These are phyloP conservation scores for Fusarium sp. DNA, from an alignment of 2,329 filamentous ascomycete species.

Conservation along the genomic window DNA sequence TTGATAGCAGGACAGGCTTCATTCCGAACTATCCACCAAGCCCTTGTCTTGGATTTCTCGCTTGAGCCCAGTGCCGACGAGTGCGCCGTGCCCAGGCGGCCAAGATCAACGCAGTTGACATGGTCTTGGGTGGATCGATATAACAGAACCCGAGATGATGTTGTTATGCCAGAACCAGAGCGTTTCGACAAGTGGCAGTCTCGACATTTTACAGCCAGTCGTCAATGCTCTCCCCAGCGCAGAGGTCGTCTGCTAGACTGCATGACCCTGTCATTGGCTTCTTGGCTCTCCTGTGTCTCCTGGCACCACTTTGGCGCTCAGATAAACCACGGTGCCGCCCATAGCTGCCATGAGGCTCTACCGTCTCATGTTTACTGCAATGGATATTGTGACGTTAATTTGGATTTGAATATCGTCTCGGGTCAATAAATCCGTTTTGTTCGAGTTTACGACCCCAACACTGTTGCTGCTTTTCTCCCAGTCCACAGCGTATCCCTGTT, in stretches of 20 bases:
- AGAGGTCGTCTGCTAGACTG: slow-evolving; percentile 6
- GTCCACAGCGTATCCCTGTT: not conserved
- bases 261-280: slow-evolving; percentile 8
- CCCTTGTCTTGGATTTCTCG: slow-evolving; percentile 37
- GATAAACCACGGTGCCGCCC: slow-evolving; percentile 1
- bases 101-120: slow-evolving; percentile 38
- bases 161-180: slow-evolving; percentile 35
- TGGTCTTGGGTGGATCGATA: slow-evolving; percentile 39
- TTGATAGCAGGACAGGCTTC: slow-evolving; percentile 33
- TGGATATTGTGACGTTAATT: slow-evolving; percentile 3
- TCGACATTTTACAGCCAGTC: slow-evolving; percentile 8
- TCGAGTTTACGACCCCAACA: slow-evolving; percentile 3
- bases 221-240: slow-evolving; percentile 7
- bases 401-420: not conserved
- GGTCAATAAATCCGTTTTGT: slow-evolving; percentile 18
- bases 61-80: slow-evolving; percentile 39
- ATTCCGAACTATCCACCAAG: slow-evolving; percentile 35
- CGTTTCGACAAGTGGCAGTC: slow-evolving; percentile 35
- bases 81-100: slow-evolving; percentile 38
- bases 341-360: slow-evolving; percentile 27
- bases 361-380: slow-evolving; percentile 14
- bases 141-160: slow-evolving; percentile 34
- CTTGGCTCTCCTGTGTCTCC: slow-evolving; percentile 9
- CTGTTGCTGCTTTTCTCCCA: not conserved
- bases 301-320: not conserved